Conservation (phyloP, 2,329 filamentous ascomycete genomes). For the Lachnellula occidentalis region DNA sequence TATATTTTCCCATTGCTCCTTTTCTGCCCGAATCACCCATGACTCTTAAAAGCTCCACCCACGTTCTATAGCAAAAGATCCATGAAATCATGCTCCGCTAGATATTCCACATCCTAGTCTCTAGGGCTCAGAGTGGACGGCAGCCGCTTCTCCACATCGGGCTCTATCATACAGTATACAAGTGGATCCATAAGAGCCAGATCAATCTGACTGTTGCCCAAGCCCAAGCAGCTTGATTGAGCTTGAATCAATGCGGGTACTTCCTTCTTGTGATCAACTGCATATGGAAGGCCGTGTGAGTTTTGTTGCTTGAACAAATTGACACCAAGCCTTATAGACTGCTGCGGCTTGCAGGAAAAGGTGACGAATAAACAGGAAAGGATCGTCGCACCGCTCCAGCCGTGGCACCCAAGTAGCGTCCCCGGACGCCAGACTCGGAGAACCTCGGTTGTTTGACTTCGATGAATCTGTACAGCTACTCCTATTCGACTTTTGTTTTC, state of each 20-base stretch:
- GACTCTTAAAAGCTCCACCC: neutral
- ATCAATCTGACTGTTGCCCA: neutral
- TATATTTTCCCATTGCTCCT: neutral
- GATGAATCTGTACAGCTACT: neutral
- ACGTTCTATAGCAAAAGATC: neutral
- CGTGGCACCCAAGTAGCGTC: neutral
- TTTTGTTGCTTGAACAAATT: neutral
- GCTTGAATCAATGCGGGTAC: neutral
- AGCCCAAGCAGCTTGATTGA: neutral
- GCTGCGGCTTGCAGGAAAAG: neutral
- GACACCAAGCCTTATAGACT: neutral
- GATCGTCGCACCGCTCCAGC: slow-evolving; percentile 7
- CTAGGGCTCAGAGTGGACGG: slow-evolving; percentile 1
- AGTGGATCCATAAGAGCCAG: neutral
- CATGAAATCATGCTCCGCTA: slow-evolving; percentile 1
- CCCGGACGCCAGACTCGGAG: neutral
- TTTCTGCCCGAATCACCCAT: neutral
- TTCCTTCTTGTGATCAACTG: neutral
- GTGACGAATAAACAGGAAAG: neutral
- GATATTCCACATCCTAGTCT: neutral
- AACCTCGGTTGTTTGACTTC: neutral
- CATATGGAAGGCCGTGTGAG: neutral
- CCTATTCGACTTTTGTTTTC: neutral
- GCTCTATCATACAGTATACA: neutral
- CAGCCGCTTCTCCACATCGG: neutral